Base-by-base conservation (phyloP, 371 early-diverging fungal species). In the Entomophthora muscae region DNA sequence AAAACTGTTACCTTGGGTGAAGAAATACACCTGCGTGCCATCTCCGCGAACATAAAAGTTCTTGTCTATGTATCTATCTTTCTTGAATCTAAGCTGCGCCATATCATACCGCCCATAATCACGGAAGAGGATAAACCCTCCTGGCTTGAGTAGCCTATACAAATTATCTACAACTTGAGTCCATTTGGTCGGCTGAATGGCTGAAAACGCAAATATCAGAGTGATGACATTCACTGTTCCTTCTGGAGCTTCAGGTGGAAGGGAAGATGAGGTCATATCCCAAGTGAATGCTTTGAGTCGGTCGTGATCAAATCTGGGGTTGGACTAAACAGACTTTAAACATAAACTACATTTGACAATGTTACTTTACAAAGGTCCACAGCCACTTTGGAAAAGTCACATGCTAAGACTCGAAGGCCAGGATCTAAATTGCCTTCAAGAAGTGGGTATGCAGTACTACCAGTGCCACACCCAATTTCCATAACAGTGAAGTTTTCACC, bases 381-480 rank as follows among this genome's bases (percentile, higher is more conserved):
- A 0, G 93, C 93, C 28, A 82, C 77, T 29, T 76, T 74, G 2
- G 90, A 88, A 65, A 92, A 90, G 66, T 92, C 93, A 65, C 91
- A 90, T 23, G 88, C 87, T 68, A 85, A 86, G 53, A 87, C 80
- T 55, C 76, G 81, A 27, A 91, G 55, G 22, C 75, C 68, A 12
- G 77, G 74, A 42, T 78, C 74, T 0, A 83, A 78, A 67, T 90
- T 88, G 32, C 76, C 74, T 53, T 87, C 86, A 27, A 96, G 66
- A 7, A 91, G 74, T 1, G 98, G 98, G 73, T 86, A 95, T 42
- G 91, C 76, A 78, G 95, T 95, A 73, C 94, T 95, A 55, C 98
- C 98, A 0, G 95, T 95, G 42, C 96, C 98, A 72, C 98, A 98
- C 32, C 98, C 98, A 51, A 91, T 77, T 72, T 91, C 92, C 1